Evolutionary conservation across 768 basidiomycete species (phyloP).

Genomic region (Cystofilobasidium bisporidii): DNA sequence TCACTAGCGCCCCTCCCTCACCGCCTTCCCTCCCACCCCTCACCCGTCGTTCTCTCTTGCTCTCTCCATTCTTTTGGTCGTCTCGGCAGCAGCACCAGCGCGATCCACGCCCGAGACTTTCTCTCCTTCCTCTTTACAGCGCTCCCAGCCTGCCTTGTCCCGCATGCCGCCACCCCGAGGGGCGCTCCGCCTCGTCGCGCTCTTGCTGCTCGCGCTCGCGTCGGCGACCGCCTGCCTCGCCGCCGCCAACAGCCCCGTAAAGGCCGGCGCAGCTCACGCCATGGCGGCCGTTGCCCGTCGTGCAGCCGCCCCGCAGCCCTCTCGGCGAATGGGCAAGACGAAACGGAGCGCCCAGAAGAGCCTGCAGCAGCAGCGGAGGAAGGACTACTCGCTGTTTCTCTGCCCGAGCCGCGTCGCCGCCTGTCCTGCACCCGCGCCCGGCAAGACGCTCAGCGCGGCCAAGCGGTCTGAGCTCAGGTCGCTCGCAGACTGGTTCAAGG

Average conservation of each 20-base stretch:
- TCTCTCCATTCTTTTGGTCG: too few species aligned
- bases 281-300: slow-evolving; percentile 29
- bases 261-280: slow-evolving; percentile 26
- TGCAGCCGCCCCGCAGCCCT: slow-evolving; percentile 31
- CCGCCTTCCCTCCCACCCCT: too few species aligned
- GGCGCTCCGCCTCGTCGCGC: slow-evolving; percentile 31
- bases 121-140: not conserved
- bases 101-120: too few species aligned
- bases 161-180: slow-evolving; percentile 12
- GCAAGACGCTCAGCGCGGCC: slow-evolving; percentile 21
- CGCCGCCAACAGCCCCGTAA: slow-evolving; percentile 23
- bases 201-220: slow-evolving; percentile 28
- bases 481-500: slow-evolving; percentile 40
- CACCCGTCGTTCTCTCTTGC: too few species aligned
- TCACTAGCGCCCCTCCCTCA: too few species aligned
- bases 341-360: slow-evolving; percentile 33
- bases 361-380: slow-evolving; percentile 30
- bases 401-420: slow-evolving; percentile 37
- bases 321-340: slow-evolving; percentile 35
- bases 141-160: not conserved
- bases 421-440: slow-evolving; percentile 33
- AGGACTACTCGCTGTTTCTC: slow-evolving; percentile 39
- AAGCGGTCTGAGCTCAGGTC: slow-evolving; percentile 31
- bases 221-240: slow-evolving; percentile 19
- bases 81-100: too few species aligned